Percentiles rank a stretch among this genome's conserved stretches.
phyloP scores from a whole-genome alignment of 768 basidiomycete genomes.

The Boletus subcaerulescens region DNA sequence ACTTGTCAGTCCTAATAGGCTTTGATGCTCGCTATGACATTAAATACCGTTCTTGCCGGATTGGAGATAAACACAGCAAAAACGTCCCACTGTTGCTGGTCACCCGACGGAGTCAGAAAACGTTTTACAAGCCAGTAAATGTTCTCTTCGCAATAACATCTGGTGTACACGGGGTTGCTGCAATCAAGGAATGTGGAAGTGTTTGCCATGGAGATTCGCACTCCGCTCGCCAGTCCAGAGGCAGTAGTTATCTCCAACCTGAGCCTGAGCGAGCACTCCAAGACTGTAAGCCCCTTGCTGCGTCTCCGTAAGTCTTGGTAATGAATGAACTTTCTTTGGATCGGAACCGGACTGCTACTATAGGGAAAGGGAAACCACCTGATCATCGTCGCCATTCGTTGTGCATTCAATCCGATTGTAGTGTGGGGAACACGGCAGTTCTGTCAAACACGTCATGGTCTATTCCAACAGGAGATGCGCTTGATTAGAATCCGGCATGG shows the following conservation, averaged over 20 bases:
- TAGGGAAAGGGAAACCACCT: background rate
- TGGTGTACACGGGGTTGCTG: conserved; percentile 46
- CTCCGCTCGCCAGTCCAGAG: conserved; percentile 15
- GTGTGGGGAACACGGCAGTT: background rate
- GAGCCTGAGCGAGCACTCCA: too few species aligned
- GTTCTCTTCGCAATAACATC: conserved; percentile 73
- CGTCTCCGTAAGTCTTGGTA: background rate
- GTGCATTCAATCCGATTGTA: background rate
- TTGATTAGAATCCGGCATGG: background rate
- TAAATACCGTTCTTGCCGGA: conserved; percentile 48
- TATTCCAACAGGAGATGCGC: background rate
- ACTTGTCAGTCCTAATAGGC: background rate
- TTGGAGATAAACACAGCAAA: conserved; percentile 69
- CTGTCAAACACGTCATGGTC: background rate
- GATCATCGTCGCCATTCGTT: background rate
- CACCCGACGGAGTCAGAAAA: conserved; percentile 34
- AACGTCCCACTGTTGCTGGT: conserved; percentile 43
- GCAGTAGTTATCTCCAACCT: too few species aligned
- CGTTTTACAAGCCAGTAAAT: conserved; percentile 54
- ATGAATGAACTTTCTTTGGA: conserved; percentile 9
- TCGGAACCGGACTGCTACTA: conserved; percentile 8
- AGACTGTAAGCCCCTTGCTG: background rate
- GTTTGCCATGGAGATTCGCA: conserved; percentile 16
- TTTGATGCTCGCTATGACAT: background rate
- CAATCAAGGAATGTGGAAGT: conserved; percentile 23